Evolutionary conservation across 768 basidiomycete genomes (phyloP).

Genomic region (Tulasnella sp.): DNA sequence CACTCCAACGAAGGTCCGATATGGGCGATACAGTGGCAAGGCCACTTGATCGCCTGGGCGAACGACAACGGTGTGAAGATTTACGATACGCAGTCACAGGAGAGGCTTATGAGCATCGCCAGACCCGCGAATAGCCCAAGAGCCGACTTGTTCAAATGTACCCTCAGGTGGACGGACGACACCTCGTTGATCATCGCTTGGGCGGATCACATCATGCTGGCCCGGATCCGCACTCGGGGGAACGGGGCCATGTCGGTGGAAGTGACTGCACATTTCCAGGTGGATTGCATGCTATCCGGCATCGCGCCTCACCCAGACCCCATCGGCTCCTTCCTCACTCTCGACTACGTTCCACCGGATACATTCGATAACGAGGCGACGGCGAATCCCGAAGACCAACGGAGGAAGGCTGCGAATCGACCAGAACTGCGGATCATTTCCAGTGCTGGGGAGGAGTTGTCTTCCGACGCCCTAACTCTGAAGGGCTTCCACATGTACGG

Average conservation of each 20-base stretch:
- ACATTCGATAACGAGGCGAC: conserved; percentile 58
- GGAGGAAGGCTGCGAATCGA: conserved; percentile 75
- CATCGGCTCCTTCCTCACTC: conserved; percentile 55
- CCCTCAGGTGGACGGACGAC: conserved; percentile 86
- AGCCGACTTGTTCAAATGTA: conserved; percentile 90
- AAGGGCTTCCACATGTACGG: conserved; percentile 71
- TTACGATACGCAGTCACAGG: conserved; percentile 69
- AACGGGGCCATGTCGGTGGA: conserved; percentile 41
- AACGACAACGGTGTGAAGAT: conserved; percentile 92
- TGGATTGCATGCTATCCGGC: conserved; percentile 93
- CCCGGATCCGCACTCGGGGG: conserved; percentile 53
- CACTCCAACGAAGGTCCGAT: conserved; percentile 88
- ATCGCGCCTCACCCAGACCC: conserved; percentile 64
- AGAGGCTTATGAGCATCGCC: conserved; percentile 76
- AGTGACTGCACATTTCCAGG: conserved; percentile 80
- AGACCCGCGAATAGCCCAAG: conserved; percentile 72
- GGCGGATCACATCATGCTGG: conserved; percentile 90
- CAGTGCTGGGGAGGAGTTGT: conserved; percentile 75
- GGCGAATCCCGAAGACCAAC: conserved; percentile 55
- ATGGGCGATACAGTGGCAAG: conserved; percentile 83
- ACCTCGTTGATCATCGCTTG: conserved; percentile 82
- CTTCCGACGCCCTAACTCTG: conserved; percentile 72
- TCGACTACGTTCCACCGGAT: conserved; percentile 79
- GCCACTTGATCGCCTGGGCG: conserved; percentile 86
- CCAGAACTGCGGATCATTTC: conserved; percentile 92